Conservation (phyloP, 2,329 filamentous ascomycete genomes). For the Colletotrichum higginsianum region DNA sequence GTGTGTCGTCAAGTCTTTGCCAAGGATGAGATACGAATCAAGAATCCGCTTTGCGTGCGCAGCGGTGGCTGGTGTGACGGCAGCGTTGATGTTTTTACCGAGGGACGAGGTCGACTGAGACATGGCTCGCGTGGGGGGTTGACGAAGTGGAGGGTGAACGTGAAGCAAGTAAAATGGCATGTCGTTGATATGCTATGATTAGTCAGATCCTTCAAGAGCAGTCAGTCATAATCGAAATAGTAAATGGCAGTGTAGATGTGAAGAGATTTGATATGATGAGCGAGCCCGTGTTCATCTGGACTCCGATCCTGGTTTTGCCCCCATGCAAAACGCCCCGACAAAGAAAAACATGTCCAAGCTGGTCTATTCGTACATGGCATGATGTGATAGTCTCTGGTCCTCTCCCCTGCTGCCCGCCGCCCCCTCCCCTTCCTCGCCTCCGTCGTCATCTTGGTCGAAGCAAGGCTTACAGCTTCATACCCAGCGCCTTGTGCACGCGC, state of each 20-base stretch:
- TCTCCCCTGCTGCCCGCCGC: not conserved
- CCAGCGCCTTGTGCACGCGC: constrained; percentile 89
- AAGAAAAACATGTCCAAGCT: constrained; percentile 35
- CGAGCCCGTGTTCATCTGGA: constrained; percentile 30
- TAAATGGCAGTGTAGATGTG: not conserved
- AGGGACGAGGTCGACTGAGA: not conserved
- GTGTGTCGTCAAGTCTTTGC: not conserved
- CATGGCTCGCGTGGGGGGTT: not conserved
- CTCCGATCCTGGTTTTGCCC: constrained; percentile 32
- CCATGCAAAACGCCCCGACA: constrained; percentile 41
- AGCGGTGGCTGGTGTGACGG: not conserved
- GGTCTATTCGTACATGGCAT: constrained; percentile 42
- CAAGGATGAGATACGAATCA: not conserved
- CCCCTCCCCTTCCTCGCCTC: too few relatives aligned
- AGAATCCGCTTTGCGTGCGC: not conserved
- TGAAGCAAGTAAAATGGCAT: not conserved
- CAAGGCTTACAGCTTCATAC: constrained; percentile 87
- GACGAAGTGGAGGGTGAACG: not conserved
- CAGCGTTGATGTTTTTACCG: not conserved
- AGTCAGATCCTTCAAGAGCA: too few relatives aligned
- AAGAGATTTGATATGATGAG: constrained; percentile 4
- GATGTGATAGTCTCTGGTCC: constrained; percentile 21
- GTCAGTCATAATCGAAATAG: not conserved
- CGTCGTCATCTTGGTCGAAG: not conserved
- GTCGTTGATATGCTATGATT: not conserved